Evolutionary conservation across 306 rosid genomes (phyloP).

Genomic region (Herpetospermum pedunculosum): DNA sequence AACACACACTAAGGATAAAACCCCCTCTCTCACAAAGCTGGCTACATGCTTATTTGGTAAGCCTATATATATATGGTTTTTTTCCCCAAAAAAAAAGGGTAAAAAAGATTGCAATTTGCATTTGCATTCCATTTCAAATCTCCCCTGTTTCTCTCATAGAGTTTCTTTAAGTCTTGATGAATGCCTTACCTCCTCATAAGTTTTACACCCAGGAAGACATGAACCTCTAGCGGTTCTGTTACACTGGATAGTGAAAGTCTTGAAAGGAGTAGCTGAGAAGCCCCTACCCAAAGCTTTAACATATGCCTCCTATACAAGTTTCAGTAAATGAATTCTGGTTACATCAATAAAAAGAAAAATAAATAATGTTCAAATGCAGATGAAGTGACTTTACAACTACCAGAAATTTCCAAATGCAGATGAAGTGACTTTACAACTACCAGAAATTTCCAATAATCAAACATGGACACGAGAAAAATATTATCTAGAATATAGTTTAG

Average conservation of each 20-base stretch:
- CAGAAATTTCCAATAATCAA: background rate
- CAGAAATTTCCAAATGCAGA: no score
- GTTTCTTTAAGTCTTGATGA: background rate
- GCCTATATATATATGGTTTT: no score
- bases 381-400: no score
- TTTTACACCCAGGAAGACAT: conserved; percentile 10
- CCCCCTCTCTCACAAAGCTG: background rate
- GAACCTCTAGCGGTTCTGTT: conserved; percentile 15
- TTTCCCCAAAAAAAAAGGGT: no score
- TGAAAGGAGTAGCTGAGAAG: conserved; percentile 76
- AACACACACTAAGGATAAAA: background rate
- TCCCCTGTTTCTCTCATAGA: background rate
- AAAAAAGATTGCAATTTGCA: no score
- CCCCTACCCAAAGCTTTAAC: conserved; percentile 90
- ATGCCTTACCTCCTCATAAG: conserved; percentile 36
- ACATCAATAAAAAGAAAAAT: background rate
- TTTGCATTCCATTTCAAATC: background rate
- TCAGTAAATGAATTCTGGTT: background rate
- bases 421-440: background rate
- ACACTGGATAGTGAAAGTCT: conserved; percentile 56
- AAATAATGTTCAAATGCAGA: background rate
- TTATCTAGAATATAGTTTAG: background rate
- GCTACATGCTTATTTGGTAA: background rate
- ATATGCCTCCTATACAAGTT: conserved; percentile 65
- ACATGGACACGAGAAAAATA: background rate